Conservation (phyloP, 2,329 filamentous ascomycete species). For the Colletotrichum paranaense region DNA sequence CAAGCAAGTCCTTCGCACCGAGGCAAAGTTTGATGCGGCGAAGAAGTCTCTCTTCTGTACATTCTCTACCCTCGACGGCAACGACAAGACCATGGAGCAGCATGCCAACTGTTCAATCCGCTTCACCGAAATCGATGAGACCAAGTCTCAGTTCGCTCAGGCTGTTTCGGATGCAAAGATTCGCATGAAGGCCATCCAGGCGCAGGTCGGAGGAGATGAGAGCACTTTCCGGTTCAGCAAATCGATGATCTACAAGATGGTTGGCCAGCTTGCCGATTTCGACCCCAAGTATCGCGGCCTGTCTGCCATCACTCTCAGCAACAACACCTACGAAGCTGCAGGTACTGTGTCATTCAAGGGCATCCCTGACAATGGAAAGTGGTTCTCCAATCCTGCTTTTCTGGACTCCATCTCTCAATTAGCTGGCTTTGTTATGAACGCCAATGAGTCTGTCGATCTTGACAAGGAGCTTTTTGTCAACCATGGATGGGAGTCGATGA, state of each 20-base stretch:
- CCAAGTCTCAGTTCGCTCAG: conserved; percentile 73
- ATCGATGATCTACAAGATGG: conserved; percentile 81
- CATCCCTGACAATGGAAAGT: conserved; percentile 56
- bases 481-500: conserved; percentile 67
- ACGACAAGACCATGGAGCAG: conserved; percentile 68
- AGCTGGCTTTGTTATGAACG: conserved; percentile 71
- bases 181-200: conserved; percentile 66
- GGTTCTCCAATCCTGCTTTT: conserved; percentile 67
- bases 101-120: conserved; percentile 72
- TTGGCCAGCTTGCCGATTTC: conserved; percentile 67
- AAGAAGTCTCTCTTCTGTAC: neutral
- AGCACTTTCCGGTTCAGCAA: conserved; percentile 78
- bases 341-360: conserved; percentile 58
- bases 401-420: conserved; percentile 69
- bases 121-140: conserved; percentile 66
- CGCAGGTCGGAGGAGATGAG: conserved; percentile 69
- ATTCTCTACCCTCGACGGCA: conserved; percentile 47
- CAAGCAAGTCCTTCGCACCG: conserved; percentile 70
- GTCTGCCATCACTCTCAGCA: conserved; percentile 66
- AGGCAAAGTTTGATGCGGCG: conserved; percentile 67
- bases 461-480: conserved; percentile 67
- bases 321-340: conserved; percentile 54
- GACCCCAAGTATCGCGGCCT: conserved; percentile 64
- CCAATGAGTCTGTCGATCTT: conserved; percentile 65
- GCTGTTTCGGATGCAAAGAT: conserved; percentile 75